A percentile compares a stretch with the other conserved stretches of the same genome.
Evolutionary conservation across 768 basidiomycete genomes (phyloP).

Genomic region (Postia placenta): DNA sequence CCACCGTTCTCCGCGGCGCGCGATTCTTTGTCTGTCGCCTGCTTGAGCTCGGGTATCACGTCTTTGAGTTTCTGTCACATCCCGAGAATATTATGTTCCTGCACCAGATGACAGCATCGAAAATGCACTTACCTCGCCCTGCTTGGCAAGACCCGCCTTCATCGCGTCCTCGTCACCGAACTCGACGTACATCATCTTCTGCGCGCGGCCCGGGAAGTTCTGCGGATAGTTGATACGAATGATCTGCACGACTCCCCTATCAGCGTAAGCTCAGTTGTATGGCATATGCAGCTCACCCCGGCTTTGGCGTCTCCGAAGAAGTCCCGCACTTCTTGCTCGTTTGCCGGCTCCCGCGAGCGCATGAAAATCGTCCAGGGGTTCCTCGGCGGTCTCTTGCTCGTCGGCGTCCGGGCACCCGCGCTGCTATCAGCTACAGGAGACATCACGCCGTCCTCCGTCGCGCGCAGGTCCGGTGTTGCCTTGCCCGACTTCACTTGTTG

Average conservation of each 20-base stretch:
- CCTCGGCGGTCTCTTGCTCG: conserved; percentile 51
- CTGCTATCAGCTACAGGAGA: conserved; percentile 38
- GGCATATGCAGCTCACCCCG: conserved; percentile 42
- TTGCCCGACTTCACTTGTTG: conserved; percentile 30
- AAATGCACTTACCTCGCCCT: conserved; percentile 52
- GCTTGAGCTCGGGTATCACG: conserved; percentile 56
- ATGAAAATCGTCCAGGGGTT: conserved; percentile 87
- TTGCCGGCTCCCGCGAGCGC: conserved; percentile 48
- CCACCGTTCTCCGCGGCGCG: conserved; percentile 19
- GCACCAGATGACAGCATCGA: too few relatives aligned
- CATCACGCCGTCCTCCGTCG: conserved; percentile 18
- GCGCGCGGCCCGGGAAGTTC: conserved; percentile 39
- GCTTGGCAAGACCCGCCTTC: conserved; percentile 72
- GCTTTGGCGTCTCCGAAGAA: conserved; percentile 70
- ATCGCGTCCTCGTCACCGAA: conserved; percentile 86
- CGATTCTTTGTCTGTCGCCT: conserved; percentile 55
- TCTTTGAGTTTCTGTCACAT: conserved; percentile 76
- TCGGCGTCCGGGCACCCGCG: conserved; percentile 70
- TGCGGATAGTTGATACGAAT: conserved; percentile 59
- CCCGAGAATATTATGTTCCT: too few relatives aligned
- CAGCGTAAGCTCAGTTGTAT: neutral
- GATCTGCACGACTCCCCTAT: conserved; percentile 39
- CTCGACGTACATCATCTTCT: conserved; percentile 77
- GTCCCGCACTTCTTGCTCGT: conserved; percentile 62
- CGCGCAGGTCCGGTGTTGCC: conserved; percentile 25